These are phyloP conservation scores for Sporothrix humicola DNA, from an alignment of 2,329 filamentous ascomycete species.

Conservation along the genomic window DNA sequence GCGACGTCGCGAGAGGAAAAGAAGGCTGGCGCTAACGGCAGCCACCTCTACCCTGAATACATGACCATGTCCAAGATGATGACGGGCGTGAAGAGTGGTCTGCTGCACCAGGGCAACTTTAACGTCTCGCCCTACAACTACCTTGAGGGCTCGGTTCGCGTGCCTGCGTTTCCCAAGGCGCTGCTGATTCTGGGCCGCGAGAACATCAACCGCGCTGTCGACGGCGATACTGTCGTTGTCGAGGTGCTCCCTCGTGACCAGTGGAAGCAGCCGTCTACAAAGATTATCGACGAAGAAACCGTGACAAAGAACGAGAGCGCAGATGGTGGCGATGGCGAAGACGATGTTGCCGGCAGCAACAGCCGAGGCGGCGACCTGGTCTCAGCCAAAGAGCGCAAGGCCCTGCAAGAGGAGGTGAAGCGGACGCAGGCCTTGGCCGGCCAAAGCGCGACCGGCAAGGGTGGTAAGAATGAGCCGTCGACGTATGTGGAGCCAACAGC, in stretches of 20 bases:
- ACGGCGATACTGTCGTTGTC: constrained; percentile 90
- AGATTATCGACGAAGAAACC: constrained; percentile 92
- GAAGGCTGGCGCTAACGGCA: constrained; percentile 47
- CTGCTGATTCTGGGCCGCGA: constrained; percentile 89
- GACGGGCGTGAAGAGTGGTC: constrained; percentile 87
- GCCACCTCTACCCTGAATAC: constrained; percentile 88
- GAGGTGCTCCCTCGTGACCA: constrained; percentile 92
- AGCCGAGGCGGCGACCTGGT: constrained; percentile 59
- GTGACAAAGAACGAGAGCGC: constrained; percentile 93
- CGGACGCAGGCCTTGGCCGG: constrained; percentile 76
- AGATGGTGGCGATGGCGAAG: constrained; percentile 73
- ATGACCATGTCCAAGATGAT: constrained; percentile 88
- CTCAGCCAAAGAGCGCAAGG: constrained; percentile 84
- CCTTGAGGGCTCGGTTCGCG: constrained; percentile 88
- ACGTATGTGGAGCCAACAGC: constrained; percentile 82
- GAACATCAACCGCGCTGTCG: constrained; percentile 92
- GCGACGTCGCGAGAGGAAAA: constrained; percentile 51
- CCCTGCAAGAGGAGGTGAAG: constrained; percentile 89
- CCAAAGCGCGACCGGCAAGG: constrained; percentile 71
- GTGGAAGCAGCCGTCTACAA: constrained; percentile 95
- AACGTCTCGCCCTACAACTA: constrained; percentile 99
- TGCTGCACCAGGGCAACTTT: constrained; percentile 92
- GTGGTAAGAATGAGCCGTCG: constrained; percentile 70
- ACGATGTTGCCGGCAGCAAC: constrained; percentile 43
- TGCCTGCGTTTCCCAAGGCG: constrained; percentile 86